Conservation (phyloP, 306 rosid species). For the Arachis stenosperma region DNA sequence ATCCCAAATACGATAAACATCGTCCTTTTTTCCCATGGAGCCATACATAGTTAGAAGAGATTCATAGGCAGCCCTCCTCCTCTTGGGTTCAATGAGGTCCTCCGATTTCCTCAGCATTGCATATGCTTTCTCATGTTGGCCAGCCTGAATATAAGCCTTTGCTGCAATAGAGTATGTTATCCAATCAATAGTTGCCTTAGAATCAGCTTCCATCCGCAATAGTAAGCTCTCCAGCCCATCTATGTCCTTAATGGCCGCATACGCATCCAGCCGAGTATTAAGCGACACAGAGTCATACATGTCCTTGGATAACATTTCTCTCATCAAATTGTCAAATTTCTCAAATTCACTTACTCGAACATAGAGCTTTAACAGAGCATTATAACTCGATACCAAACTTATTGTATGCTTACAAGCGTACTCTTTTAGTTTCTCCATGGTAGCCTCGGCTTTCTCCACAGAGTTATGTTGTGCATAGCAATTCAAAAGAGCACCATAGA, state of each 20-base stretch:
- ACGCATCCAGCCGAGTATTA: slow-evolving; percentile 44
- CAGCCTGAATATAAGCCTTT: slow-evolving; percentile 58
- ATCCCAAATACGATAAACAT: slow-evolving; percentile 62
- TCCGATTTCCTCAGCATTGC: slow-evolving; percentile 56
- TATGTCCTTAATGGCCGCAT: slow-evolving; percentile 37
- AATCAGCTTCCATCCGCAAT: slow-evolving; percentile 51
- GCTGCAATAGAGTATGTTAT: slow-evolving; percentile 47
- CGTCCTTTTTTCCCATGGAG: slow-evolving; percentile 49
- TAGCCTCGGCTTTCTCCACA: slow-evolving; percentile 54
- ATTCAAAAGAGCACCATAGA: slow-evolving; percentile 61
- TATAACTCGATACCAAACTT: slow-evolving; percentile 33
- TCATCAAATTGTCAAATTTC: slow-evolving; percentile 45
- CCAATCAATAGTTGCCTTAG: slow-evolving; percentile 43
- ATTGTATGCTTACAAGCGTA: slow-evolving; percentile 30
- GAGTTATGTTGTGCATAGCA: slow-evolving; percentile 54
- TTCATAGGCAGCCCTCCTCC: slow-evolving; percentile 48
- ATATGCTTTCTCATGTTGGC: slow-evolving; percentile 47
- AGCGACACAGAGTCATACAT: slow-evolving; percentile 36
- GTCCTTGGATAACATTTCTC: slow-evolving; percentile 57
- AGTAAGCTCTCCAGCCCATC: slow-evolving; percentile 55
- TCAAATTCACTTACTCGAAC: slow-evolving; percentile 47
- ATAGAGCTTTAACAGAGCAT: slow-evolving; percentile 56
- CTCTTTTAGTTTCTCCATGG: slow-evolving; percentile 52
- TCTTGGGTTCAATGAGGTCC: slow-evolving; percentile 22
- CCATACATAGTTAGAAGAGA: slow-evolving; percentile 48